Evolutionary conservation across 305 asterid genomes (phyloP), one percentile per base, ranked within the genome.

Genomic region (Fraxinus albicans): DNA sequence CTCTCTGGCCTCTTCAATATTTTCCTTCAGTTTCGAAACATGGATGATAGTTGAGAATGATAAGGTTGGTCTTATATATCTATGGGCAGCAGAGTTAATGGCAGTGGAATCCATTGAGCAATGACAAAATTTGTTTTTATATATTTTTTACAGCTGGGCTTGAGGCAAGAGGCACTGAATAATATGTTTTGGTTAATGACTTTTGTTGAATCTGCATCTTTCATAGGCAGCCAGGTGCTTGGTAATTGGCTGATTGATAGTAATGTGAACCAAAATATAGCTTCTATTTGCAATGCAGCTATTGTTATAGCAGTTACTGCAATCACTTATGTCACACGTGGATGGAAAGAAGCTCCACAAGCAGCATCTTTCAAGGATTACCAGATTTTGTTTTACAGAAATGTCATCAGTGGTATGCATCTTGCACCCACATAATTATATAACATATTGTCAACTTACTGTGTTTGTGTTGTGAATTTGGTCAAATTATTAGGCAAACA

Each of bases 181-280:
- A 97, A 96, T 81, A 91, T 93, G 98, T 94, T 94, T 88, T 96
- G 98, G 98, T 73, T 92, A 84, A 96, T 96, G 97, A 87, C 91
- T 70, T 92, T 96, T 86, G 83, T 81, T 77, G 97, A 91, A 85
- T 90, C 94, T 73, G 91, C 95, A 42, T 87, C 92, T 65, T 91
- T 88, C 65, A 88, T 93, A 23, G 92, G 91, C 33, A 93, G 98
- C 90, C 99, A 94, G 84, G 88, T 82, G 60, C 76, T 96, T 67
- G 97, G 94, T 33, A 94, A 94, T 88, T 92, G 93, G 88, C 77
- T 94, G 72, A 80, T 92, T 88, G 86, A 85, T 85, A 88, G 91
- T 77, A 80, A 88, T 84, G 82, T 77, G 60, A 79, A 81, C 83
- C 86, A 87, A 76, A 88, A 70, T 86, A 80, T 88, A 17, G 82